These are phyloP conservation scores for Liquidambar formosana DNA, from an alignment of 164 flowering plant species.

Conservation along the genomic window DNA sequence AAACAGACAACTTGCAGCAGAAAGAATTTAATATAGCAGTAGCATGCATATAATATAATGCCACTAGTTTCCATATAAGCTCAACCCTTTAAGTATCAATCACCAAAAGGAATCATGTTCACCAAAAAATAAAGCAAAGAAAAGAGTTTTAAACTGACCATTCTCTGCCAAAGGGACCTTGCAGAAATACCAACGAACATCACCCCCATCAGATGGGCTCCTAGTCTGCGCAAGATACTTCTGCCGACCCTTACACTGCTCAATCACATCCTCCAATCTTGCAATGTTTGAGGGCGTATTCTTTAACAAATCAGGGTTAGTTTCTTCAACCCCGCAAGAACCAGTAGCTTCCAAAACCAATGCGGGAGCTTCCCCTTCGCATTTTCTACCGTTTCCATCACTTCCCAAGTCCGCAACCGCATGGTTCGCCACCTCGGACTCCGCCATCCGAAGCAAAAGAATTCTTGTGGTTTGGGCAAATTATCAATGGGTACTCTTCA, in stretches of 20 bases:
- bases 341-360: slow-evolving; percentile 9
- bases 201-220: slow-evolving; percentile 91
- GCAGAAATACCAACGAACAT: slow-evolving; percentile 93
- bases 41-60: too few relatives aligned
- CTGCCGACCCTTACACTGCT: slow-evolving; percentile 68
- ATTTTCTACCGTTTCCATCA: slow-evolving; percentile 10
- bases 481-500: background rate
- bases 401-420: slow-evolving; percentile 10
- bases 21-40: too few relatives aligned
- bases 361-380: slow-evolving; percentile 14
- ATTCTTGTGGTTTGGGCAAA: background rate
- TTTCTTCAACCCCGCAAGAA: slow-evolving; percentile 30
- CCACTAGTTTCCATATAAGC: too few relatives aligned
- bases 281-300: slow-evolving; percentile 93
- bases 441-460: slow-evolving; percentile 31
- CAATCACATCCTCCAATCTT: slow-evolving; percentile 83
- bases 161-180: slow-evolving; percentile 71
- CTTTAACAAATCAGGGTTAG: slow-evolving; percentile 69
- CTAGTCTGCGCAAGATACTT: slow-evolving; percentile 87
- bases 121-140: background rate
- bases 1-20: too few relatives aligned
- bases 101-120: background rate
- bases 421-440: slow-evolving; percentile 16
- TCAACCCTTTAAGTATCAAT: too few relatives aligned
- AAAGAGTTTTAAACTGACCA: slow-evolving; percentile 43